Evolutionary conservation across 257 asterid genomes (phyloP).

Genomic region (Petrea volubilis): DNA sequence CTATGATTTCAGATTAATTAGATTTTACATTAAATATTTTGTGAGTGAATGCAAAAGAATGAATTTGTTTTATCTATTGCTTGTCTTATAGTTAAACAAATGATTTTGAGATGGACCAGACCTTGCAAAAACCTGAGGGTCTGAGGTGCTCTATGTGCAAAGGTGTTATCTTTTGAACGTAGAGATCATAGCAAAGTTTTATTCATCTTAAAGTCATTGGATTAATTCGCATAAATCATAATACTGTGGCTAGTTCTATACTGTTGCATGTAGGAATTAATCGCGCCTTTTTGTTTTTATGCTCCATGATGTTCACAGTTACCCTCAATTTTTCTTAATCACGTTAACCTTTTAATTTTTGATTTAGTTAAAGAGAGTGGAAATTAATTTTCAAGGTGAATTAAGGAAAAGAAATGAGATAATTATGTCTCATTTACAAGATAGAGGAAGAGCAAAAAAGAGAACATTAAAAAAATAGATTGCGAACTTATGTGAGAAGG

Average conservation of each 20-base stretch:
- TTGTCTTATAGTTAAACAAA: neutral
- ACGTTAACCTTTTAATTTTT: neutral
- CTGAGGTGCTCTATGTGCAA: neutral
- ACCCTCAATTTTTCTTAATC: neutral
- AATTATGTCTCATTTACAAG: neutral
- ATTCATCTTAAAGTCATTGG: slow-evolving; percentile 4
- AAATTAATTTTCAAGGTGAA: slow-evolving; percentile 5
- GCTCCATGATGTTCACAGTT: neutral
- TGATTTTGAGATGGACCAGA: slow-evolving; percentile 15
- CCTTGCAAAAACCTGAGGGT: neutral
- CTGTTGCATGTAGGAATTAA: neutral
- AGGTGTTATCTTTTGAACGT: neutral
- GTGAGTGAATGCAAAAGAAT: neutral
- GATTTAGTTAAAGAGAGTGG: neutral
- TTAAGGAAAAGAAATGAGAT: neutral
- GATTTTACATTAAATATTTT: neutral
- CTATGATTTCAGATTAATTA: neutral
- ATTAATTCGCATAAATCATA: neutral
- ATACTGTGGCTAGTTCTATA: neutral
- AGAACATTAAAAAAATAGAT: neutral
- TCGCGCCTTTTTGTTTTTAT: neutral
- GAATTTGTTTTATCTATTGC: neutral
- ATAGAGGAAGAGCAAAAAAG: neutral
- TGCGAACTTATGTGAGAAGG: neutral
- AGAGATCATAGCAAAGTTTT: neutral